phyloP scores from a whole-genome alignment of 768 basidiomycete genomes.

The Suillus hirtellus region DNA sequence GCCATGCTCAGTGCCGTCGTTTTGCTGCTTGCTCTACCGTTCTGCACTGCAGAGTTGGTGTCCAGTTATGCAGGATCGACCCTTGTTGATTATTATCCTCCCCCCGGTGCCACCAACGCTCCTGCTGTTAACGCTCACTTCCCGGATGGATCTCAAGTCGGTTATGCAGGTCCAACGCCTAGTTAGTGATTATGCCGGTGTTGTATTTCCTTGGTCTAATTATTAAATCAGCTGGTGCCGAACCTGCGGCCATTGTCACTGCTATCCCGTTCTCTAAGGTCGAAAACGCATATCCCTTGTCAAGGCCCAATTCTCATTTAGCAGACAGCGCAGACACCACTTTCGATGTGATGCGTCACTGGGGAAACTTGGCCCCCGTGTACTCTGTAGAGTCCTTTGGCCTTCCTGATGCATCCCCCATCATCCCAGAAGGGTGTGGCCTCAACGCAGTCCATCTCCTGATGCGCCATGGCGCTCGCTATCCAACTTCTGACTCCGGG shows the following conservation, averaged over 20 bases:
- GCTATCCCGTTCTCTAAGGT: slow-evolving; percentile 42
- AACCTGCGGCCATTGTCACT: slow-evolving; percentile 41
- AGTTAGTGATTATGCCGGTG: slow-evolving; percentile 33
- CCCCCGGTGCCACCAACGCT: slow-evolving; percentile 35
- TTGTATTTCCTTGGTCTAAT: not conserved
- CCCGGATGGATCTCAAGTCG: slow-evolving; percentile 42
- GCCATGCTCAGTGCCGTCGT: slow-evolving; percentile 6
- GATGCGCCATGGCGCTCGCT: slow-evolving; percentile 45
- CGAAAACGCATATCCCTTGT: slow-evolving; percentile 41
- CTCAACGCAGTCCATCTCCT: slow-evolving; percentile 45
- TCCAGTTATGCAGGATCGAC: slow-evolving; percentile 47
- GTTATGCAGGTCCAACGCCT: slow-evolving; percentile 48
- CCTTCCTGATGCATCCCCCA: slow-evolving; percentile 45
- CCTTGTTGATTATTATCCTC: slow-evolving; percentile 43
- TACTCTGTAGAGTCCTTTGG: slow-evolving; percentile 53
- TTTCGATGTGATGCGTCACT: slow-evolving; percentile 48
- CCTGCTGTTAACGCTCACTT: slow-evolving; percentile 39
- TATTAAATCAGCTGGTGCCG: slow-evolving; percentile 39
- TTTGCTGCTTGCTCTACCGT: slow-evolving; percentile 11
- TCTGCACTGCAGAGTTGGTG: slow-evolving; percentile 17
- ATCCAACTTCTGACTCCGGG: slow-evolving; percentile 36
- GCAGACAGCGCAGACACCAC: slow-evolving; percentile 29
- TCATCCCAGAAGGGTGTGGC: slow-evolving; percentile 47
- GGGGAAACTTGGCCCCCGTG: slow-evolving; percentile 53
- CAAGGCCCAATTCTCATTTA: slow-evolving; percentile 34